Conservation (phyloP, 805 yeast genomes). For the Saitoella complicata region DNA sequence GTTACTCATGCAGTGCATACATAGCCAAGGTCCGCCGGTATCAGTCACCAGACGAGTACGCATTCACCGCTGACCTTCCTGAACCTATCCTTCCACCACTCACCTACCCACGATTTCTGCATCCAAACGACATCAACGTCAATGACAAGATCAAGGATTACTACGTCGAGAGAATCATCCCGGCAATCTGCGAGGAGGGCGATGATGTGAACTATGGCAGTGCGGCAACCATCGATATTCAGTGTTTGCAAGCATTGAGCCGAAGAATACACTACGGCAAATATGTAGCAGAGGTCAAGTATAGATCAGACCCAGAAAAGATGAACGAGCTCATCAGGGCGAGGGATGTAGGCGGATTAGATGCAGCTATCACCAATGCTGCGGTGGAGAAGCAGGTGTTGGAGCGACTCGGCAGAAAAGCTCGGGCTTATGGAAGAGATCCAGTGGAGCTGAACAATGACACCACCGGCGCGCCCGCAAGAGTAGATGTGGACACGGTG, state of each 20-base stretch:
- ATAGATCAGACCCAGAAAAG: conserved; percentile 43
- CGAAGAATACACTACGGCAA: conserved; percentile 93
- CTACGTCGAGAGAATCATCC: conserved; percentile 63
- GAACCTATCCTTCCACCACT: conserved; percentile 65
- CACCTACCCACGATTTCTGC: conserved; percentile 61
- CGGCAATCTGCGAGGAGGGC: conserved; percentile 21
- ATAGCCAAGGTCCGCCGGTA: conserved; percentile 65
- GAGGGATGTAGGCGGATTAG: conserved; percentile 56
- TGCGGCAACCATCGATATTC: conserved; percentile 71
- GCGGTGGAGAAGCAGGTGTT: conserved; percentile 77
- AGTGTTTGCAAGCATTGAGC: conserved; percentile 70
- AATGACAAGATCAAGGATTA: conserved; percentile 49
- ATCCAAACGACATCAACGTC: conserved; percentile 58
- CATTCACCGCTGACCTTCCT: conserved; percentile 58
- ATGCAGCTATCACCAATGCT: conserved; percentile 65
- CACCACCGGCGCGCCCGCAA: conserved; percentile 43
- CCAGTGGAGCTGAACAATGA: conserved; percentile 38
- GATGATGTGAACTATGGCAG: conserved; percentile 88
- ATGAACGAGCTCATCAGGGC: conserved; percentile 50
- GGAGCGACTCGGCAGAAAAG: conserved; percentile 62
- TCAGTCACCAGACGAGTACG: conserved; percentile 86
- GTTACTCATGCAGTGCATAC: conserved; percentile 3
- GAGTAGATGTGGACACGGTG: conserved; percentile 66
- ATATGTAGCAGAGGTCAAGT: conserved; percentile 94
- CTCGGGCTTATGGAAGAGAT: conserved; percentile 73